Base-by-base conservation (phyloP, 2,329 filamentous ascomycete genomes). In the Fusarium liriodendri region DNA sequence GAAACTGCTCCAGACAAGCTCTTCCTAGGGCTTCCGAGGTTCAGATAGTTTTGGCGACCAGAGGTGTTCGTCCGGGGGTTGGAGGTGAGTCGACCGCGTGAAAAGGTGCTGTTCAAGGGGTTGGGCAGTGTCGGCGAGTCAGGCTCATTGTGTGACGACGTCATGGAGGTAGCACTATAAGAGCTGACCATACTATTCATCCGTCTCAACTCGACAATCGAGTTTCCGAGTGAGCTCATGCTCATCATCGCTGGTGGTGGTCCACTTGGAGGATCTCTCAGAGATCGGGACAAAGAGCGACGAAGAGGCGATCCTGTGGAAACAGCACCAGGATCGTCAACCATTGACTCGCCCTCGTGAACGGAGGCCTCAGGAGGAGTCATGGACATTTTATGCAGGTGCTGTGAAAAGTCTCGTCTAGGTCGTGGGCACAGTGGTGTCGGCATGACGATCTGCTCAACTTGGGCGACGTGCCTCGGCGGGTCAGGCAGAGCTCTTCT, bases 151-250 rank as follows among this genome's bases (percentile, higher is more conserved):
- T 68, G 70, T 40, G 66, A 65, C n/a, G 80, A 84, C 2, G 76
- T 76, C 50, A 82, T 74, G 1, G 85, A 85, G 2, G 82, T 81
- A 20, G 79, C 78, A 80, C 86, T 87, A 64, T 83, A 82, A 3
- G 84, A 82, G 75, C 85, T 88, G 52, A 88, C 76, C 62, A 86
- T 80, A 79, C 87, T 89, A 81, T 90, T 90, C 88, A 90, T 90
- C 60, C 88, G 84, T 11, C 89, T 85, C 65, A 90, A 85, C 78
- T 89, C 85, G 20, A 84, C 84, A 33, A 89, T 85, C 3, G 87
- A 84, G 69, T 79, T 81, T n/a, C 84, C 80, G 14, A 87, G 77
- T 9, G 77, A 77, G 11, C 69, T 64, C 64, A 69, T 52, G 33
- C 61, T 66, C 38, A 37, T 59, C 27, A 20, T 62, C 22, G 59